phyloP scores from a whole-genome alignment of 1,284 basidiomycete genomes.

The Tilletia horrida region DNA sequence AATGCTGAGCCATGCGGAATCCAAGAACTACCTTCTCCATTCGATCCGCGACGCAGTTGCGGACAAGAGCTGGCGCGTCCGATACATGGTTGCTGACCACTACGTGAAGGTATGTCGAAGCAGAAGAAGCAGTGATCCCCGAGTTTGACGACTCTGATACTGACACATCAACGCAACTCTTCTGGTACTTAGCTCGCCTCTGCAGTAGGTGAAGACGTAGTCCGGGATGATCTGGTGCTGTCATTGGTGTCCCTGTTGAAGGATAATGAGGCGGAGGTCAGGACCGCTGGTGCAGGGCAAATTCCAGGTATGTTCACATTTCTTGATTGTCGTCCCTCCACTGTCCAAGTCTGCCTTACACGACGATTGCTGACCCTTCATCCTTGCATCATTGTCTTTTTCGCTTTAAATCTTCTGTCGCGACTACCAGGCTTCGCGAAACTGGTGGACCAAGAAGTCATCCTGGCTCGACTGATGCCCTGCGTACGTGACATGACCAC shows the following conservation, averaged over 20 bases:
- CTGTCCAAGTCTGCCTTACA: no score
- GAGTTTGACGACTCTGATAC: no score
- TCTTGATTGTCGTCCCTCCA: no score
- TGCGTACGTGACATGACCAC: slow-evolving; percentile 91
- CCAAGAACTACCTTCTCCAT: slow-evolving; percentile 83
- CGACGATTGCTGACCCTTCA: no score
- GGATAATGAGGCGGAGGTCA: slow-evolving; percentile 98
- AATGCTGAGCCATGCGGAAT: slow-evolving; percentile 76
- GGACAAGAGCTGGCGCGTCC: slow-evolving; percentile 97
- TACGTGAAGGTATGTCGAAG: slow-evolving; percentile 71
- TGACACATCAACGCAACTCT: background rate
- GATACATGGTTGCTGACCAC: slow-evolving; percentile 98
- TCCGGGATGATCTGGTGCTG: slow-evolving; percentile 87
- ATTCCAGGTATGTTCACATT: slow-evolving; percentile 70
- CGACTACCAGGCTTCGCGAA: slow-evolving; percentile 83
- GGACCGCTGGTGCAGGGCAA: slow-evolving; percentile 91
- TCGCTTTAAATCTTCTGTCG: background rate
- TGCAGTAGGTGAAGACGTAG: slow-evolving; percentile 82
- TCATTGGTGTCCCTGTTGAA: slow-evolving; percentile 92
- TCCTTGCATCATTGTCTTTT: background rate
- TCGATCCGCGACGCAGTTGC: slow-evolving; percentile 74
- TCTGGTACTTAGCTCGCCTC: slow-evolving; percentile 64
- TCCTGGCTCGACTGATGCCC: slow-evolving; percentile 88
- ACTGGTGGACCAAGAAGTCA: slow-evolving; percentile 87
- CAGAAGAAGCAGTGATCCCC: background rate